A percentile compares a stretch with the other conserved stretches of the same genome.
These are phyloP conservation scores for Mallotus nudiflorus DNA, from an alignment of 345 rosid species.

Conservation along the genomic window DNA sequence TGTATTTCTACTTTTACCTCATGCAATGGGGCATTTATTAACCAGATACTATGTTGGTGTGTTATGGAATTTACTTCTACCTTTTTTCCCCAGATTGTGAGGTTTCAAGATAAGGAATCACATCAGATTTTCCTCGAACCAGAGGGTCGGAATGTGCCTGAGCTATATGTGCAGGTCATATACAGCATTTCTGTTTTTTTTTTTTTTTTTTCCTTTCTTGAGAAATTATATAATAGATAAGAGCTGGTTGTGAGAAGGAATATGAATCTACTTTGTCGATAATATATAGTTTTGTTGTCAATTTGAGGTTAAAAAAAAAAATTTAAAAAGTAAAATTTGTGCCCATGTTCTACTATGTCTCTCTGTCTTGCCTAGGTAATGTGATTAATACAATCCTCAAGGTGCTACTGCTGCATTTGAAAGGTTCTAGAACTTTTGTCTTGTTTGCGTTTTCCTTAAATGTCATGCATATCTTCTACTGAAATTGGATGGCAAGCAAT, in stretches of 20 bases:
- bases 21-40: neutral
- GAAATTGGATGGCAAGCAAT: too few relatives aligned
- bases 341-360: neutral
- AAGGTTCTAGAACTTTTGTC: neutral
- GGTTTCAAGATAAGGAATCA: constrained; percentile 94
- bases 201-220: neutral
- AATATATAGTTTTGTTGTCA: neutral
- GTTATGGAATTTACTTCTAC: constrained; percentile 2
- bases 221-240: neutral
- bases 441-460: neutral
- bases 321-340: neutral
- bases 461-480: neutral
- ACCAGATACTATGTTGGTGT: neutral
- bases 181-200: neutral
- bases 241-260: neutral
- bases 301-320: neutral
- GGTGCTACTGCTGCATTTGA: neutral
- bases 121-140: constrained; percentile 99
- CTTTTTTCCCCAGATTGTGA: constrained; percentile 58
- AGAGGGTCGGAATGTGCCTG: constrained; percentile 93
- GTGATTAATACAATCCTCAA: neutral
- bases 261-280: neutral
- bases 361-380: neutral
- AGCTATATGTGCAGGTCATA: constrained; percentile 91
- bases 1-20: neutral